These are phyloP conservation scores for Zygotorulaspora florentina DNA, from an alignment of 805 yeast species.

Conservation along the genomic window DNA sequence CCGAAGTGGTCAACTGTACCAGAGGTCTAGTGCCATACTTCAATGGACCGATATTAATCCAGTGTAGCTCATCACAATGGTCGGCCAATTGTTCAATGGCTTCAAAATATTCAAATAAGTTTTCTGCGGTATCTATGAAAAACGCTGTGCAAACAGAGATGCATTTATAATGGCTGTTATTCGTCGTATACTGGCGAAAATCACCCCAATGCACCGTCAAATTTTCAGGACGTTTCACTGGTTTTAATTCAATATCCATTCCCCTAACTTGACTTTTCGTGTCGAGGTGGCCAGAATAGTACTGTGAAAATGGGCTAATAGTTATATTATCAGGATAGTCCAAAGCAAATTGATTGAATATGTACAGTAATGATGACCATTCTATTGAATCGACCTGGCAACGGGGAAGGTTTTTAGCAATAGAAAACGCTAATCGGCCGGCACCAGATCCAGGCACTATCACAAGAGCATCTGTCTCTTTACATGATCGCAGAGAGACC, in stretches of 20 bases:
- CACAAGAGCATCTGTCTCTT: slow-evolving; percentile 44
- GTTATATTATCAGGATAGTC: slow-evolving; percentile 20
- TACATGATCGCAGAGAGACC: slow-evolving; percentile 18
- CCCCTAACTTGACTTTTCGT: slow-evolving; percentile 48
- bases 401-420: slow-evolving; percentile 39
- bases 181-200: slow-evolving; percentile 50
- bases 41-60: slow-evolving; percentile 92
- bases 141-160: slow-evolving; percentile 64
- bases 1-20: slow-evolving; percentile 71
- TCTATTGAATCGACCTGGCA: slow-evolving; percentile 69
- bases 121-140: slow-evolving; percentile 91
- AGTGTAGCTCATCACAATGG: slow-evolving; percentile 47
- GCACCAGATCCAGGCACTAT: slow-evolving; percentile 87
- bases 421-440: slow-evolving; percentile 69
- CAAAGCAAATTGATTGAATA: slow-evolving; percentile 60
- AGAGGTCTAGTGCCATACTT: slow-evolving; percentile 85
- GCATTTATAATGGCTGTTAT: slow-evolving; percentile 36
- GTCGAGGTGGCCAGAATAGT: slow-evolving; percentile 60
- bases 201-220: slow-evolving; percentile 54
- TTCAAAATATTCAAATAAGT: slow-evolving; percentile 69
- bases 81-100: slow-evolving; percentile 48
- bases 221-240: slow-evolving; percentile 42
- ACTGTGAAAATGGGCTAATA: slow-evolving; percentile 54
- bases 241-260: slow-evolving; percentile 25
- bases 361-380: slow-evolving; percentile 68